Evolutionary conservation across 768 basidiomycete genomes (phyloP), one percentile per base, ranked within the genome.

Genomic region (Leccinum broughii): DNA sequence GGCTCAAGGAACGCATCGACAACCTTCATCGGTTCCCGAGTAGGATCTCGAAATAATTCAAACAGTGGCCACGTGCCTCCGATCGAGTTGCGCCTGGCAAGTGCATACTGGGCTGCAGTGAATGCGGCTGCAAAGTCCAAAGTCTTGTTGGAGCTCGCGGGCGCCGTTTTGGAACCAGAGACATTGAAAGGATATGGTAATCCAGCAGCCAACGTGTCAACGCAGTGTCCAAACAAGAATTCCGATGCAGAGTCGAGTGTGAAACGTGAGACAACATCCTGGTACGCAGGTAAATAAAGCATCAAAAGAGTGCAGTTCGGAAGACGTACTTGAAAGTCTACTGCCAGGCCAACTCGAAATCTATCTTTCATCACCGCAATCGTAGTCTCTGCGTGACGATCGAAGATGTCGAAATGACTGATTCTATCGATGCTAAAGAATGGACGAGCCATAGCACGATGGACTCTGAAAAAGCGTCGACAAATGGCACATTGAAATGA

Each of bases 401-500:
- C 83, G 63, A 87, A 88, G 32, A 82, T 83, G 26, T 87, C 82
- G 56, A 87, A 88, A 67, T 87, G 81, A 51, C 78, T 81, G 56
- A 87, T 81, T 34, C 81, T 76, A 35, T 89, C 87, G 49, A 78
- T 79, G 56, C 71, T 81, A 75, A 91, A 90, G 76, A 90, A 89
- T 0, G 88, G 88, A 0, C 89, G 82, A 0, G 86, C 85, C 77
- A 90, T 86, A 4, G 78, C 66, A 10, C 88, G 83, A 68, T 89
- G 87, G 64, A 87, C 82, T 66, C 87, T 83, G 30, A 6, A 35
- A 52, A 50, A n/a, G 13, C 3, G 22, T 52, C 58, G 50, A 54
- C 17, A 20, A 28, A 8, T 56, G 57, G 14, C 9, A 52, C 35
- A 0, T 9, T 17, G 32, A 26, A 11, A 26, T 14, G 20, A 28